Evolutionary conservation across 2,329 filamentous ascomycete genomes (phyloP).

Genomic region (Apiospora malaysiana): DNA sequence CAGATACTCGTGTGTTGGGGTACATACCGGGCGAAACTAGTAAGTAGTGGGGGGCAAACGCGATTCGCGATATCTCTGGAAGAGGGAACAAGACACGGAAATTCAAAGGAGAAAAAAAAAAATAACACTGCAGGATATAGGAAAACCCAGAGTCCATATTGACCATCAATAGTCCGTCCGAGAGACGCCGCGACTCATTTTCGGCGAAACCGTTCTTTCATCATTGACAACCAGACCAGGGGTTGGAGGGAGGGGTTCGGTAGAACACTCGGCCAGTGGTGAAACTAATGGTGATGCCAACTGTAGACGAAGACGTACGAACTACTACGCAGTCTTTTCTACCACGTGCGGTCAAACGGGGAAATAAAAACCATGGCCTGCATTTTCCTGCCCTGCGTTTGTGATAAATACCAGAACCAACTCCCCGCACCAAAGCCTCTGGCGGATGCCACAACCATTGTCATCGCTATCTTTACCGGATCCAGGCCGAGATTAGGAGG

Average conservation of each 20-base stretch:
- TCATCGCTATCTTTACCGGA: slow-evolving; percentile 38
- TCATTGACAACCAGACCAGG: slow-evolving; percentile 21
- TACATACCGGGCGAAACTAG: not conserved
- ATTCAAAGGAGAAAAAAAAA: slow-evolving; percentile 10
- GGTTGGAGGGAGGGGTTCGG: slow-evolving; percentile 4
- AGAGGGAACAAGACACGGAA: slow-evolving; percentile 15
- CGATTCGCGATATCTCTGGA: slow-evolving; percentile 14
- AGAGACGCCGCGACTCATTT: slow-evolving; percentile 19
- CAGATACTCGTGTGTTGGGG: slow-evolving; percentile 9
- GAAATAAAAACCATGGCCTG: slow-evolving; percentile 37
- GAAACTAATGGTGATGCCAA: slow-evolving; percentile 20
- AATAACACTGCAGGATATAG: slow-evolving; percentile 18
- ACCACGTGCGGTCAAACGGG: slow-evolving; percentile 31
- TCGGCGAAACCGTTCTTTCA: slow-evolving; percentile 8
- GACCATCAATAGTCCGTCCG: slow-evolving; percentile 18
- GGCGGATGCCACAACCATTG: slow-evolving; percentile 38
- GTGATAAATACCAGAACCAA: slow-evolving; percentile 35
- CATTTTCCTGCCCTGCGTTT: slow-evolving; percentile 39
- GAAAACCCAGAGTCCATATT: slow-evolving; percentile 20
- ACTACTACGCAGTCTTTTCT: slow-evolving; percentile 21
- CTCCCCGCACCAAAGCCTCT: slow-evolving; percentile 37
- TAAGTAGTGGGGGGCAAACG: slow-evolving; percentile 10
- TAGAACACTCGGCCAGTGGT: slow-evolving; percentile 18
- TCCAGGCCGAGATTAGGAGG: slow-evolving; percentile 46
- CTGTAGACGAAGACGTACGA: slow-evolving; percentile 20